Base-by-base conservation (phyloP, 106 monocot genomes). In the Vanilla planifolia region DNA sequence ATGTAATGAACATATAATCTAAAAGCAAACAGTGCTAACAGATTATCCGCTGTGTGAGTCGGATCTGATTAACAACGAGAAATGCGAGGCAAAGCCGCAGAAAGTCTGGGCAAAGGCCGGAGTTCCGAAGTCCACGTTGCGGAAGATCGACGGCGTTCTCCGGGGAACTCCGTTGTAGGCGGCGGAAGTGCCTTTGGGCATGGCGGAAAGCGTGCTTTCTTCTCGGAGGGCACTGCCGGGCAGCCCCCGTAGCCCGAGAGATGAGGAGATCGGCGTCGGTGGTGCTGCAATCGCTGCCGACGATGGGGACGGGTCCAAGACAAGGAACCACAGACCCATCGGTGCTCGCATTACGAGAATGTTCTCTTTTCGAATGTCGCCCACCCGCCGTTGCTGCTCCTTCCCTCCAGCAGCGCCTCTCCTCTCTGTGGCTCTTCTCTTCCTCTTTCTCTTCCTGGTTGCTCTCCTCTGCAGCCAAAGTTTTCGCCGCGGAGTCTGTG, bases 241-340 rank as follows among this genome's bases (percentile, higher is more conserved):
- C 52, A 35, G 66, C 24, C 69, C 60, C 20, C 28, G 28, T 39
- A 51, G 51, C 14, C 61, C 61, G 27, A 62, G 42, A 43, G 60
- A 60, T 6, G 62, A 63, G 23, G 67, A 44, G 15, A 48, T 33
- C 29, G 64, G 37, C 44, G 56, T 4, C 37, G 43, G 24, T 8
- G 63, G 68, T 45, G 74, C 37, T 48, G 20, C 57, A 9, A 34
- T 57, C 10, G 57, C 33, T 19, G 15, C 13, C 13, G 34, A 33
- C 7, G 57, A 57, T 57, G 73, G 33, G 61, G 90, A 91, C 43
- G 86, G 80, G 35, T 86, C 83, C 11, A 92, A 92, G 83, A 73
- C 63, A 53, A 36, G 83, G 60, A 92, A 78, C 70, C 63, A 27
- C 50, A 16, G 57, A 8, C 32, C 68, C 13, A 13, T 77, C 61